A percentile compares a stretch with the other conserved stretches of the same genome.
Conservation (phyloP, 2,329 filamentous ascomycete species). For the Rhynchosporium agropyri region DNA sequence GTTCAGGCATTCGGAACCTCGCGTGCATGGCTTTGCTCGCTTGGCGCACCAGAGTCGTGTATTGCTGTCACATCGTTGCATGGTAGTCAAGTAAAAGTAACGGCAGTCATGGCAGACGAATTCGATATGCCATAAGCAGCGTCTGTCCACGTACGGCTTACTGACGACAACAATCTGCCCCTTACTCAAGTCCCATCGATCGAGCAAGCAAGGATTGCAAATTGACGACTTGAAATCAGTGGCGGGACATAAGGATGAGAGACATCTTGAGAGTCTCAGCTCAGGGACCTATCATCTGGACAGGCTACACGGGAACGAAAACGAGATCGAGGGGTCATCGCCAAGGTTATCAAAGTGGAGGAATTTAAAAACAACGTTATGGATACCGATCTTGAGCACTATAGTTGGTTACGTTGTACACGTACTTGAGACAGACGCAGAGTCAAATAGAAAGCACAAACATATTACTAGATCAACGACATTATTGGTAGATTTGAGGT, state of each 20-base stretch:
- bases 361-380: too few relatives aligned
- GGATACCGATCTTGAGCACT: too few relatives aligned
- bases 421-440: too few relatives aligned
- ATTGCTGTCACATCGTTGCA: not conserved
- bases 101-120: not conserved
- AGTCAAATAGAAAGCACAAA: too few relatives aligned
- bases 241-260: not conserved
- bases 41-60: slow-evolving; percentile 2
- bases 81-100: not conserved
- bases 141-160: too few relatives aligned
- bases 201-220: too few relatives aligned
- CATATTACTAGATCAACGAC: too few relatives aligned
- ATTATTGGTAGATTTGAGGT: too few relatives aligned
- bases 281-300: not conserved
- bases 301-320: not conserved
- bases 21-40: not conserved
- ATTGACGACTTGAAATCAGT: not conserved
- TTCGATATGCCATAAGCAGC: too few relatives aligned
- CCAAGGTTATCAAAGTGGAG: not conserved
- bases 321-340: not conserved
- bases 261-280: not conserved
- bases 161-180: too few relatives aligned
- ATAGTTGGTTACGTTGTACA: too few relatives aligned
- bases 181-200: too few relatives aligned
- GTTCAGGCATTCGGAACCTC: not conserved